Conservation (phyloP, 129 eudicot genomes). For the Flaveria trinervia region DNA sequence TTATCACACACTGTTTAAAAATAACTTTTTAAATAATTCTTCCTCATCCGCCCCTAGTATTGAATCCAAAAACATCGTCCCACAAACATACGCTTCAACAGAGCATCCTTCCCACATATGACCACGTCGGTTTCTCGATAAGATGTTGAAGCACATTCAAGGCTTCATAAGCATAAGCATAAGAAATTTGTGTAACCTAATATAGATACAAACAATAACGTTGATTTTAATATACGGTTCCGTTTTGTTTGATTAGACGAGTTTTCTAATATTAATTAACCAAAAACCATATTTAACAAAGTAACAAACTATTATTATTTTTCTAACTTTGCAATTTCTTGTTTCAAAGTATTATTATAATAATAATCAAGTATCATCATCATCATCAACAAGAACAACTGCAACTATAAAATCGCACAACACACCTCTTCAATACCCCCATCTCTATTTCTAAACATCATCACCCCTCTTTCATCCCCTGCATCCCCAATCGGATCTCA, state of each 20-base stretch:
- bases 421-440: conserved; percentile 6
- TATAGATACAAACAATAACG: not conserved
- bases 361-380: conserved; percentile 22
- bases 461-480: not conserved
- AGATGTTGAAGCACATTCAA: no score
- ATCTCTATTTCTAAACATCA: conserved; percentile 1
- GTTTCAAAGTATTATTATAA: conserved; percentile 7
- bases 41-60: no score
- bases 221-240: not conserved
- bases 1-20: no score
- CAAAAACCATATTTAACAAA: not conserved
- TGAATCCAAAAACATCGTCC: no score
- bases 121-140: no score
- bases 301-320: not conserved
- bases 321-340: not conserved
- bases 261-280: not conserved
- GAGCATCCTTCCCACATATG: no score
- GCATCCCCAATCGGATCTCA: conserved; percentile 20
- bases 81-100: no score
- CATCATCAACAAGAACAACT: conserved; percentile 22
- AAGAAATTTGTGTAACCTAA: not conserved
- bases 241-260: not conserved
- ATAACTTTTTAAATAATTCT: no score
- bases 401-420: conserved; percentile 33
- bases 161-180: no score